Evolutionary conservation across 2,329 filamentous ascomycete genomes (phyloP), one percentile per base, ranked within the genome.

Genomic region (Botrytis hyacinthi): DNA sequence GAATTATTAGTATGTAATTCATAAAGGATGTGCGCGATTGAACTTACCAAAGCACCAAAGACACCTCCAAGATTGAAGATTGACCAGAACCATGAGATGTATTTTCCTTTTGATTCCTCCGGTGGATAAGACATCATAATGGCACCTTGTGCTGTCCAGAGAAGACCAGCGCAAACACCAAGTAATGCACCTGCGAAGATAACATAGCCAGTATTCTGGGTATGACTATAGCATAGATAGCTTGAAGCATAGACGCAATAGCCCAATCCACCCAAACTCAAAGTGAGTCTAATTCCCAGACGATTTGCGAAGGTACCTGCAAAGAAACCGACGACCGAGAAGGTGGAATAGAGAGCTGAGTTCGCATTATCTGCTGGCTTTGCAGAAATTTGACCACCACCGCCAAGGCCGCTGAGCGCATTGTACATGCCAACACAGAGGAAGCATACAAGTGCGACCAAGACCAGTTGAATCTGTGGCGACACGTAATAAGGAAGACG

Each of bases 31-130:
- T 20, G n/a, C 16, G 37, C 14, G 16, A 16, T 32, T 42, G 9
- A 40, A 79, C 82, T 76, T 78, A 85, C 83, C 77, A 90, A 82
- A 79, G 91, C 90, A 76, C 94, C 94, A 81, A 97, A 93, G 74
- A 97, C 94, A 79, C 90, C 93, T 78, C 94, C 94, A 72, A 94
- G 82, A 83, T 97, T 97, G 87, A 97, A 97, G 79, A 97, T 96
- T 82, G 94, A 90, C 94, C 94, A 97, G 84, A 97, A 97, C 84
- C 90, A 91, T 73, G 92, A 92, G 81, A 97, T 96, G 81, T 93
- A 97, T 74, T 91, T 90, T 61, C 94, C 94, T 86, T 97, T 97
- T 76, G 89, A 88, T 51, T 89, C 82, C 83, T 97, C 94, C 18
- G 88, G 85, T 2, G 94, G 93, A 82, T 97, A 97, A 69, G 92